These are phyloP conservation scores for Pyricularia pennisetigena DNA, from an alignment of 2,329 filamentous ascomycete species.

Conservation along the genomic window DNA sequence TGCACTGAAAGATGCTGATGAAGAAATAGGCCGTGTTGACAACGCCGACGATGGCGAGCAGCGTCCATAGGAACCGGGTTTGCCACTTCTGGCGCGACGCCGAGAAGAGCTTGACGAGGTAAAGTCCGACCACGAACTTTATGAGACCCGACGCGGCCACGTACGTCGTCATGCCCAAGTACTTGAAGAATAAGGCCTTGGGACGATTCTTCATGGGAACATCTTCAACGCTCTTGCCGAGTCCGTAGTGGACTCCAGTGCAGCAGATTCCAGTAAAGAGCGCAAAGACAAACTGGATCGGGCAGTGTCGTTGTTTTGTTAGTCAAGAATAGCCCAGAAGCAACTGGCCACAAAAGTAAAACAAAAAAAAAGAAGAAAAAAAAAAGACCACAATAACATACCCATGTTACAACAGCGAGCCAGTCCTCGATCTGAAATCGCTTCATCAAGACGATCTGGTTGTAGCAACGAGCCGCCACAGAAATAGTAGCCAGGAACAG, in stretches of 20 bases:
- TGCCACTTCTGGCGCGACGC: conserved; percentile 16
- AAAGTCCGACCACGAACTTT: conserved; percentile 28
- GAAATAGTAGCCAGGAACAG: conserved; percentile 22
- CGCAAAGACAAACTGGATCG: neutral
- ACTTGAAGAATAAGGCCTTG: conserved; percentile 25
- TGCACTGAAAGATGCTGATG: conserved; percentile 28
- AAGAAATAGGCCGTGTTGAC: conserved; percentile 27
- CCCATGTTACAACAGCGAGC: conserved; percentile 21
- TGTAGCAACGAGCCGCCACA: conserved; percentile 20
- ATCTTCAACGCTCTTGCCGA: conserved; percentile 14
- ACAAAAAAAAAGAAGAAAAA: neutral
- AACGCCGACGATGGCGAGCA: conserved; percentile 19
- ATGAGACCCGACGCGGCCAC: conserved; percentile 23
- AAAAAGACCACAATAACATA: conserved; percentile 8
- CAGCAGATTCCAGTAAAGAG: conserved; percentile 16
- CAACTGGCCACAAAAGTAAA: neutral
- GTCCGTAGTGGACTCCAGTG: conserved; percentile 18
- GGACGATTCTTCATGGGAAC: conserved; percentile 12
- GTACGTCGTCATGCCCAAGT: conserved; percentile 31
- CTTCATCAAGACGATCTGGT: conserved; percentile 20
- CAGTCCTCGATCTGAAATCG: conserved; percentile 22
- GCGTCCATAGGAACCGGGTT: conserved; percentile 21
- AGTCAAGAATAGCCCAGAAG: neutral
- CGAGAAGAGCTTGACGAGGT: conserved; percentile 23
- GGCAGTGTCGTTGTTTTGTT: too few species aligned